phyloP scores from a whole-genome alignment of 1,284 basidiomycete species.

The Heliocybe sulcata region DNA sequence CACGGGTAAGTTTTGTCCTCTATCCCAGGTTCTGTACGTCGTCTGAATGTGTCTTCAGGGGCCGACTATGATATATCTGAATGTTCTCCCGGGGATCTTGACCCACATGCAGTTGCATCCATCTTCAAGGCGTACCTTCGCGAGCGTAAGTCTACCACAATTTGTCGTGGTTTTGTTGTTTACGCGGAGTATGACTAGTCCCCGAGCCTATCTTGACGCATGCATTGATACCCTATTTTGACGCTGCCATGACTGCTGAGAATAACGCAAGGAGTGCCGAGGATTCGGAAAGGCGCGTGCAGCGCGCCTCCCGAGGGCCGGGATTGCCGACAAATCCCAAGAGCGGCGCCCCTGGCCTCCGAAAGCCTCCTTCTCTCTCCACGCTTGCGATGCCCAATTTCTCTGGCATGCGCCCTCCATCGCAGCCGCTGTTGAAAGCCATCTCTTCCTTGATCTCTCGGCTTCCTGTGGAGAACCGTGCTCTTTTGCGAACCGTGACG shows the following conservation, averaged over 20 bases:
- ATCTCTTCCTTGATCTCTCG: conserved; percentile 54
- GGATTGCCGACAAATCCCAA: conserved; percentile 36
- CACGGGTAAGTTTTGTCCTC: conserved; percentile 44
- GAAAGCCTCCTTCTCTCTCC: conserved; percentile 72
- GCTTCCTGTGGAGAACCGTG: conserved; percentile 65
- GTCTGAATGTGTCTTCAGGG: conserved; percentile 34
- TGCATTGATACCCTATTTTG: conserved; percentile 64
- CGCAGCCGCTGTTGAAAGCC: conserved; percentile 41
- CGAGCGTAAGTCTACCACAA: conserved; percentile 47
- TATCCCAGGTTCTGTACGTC: conserved; percentile 5
- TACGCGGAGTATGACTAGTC: conserved; percentile 36
- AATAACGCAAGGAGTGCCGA: conserved; percentile 12
- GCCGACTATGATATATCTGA: conserved; percentile 77
- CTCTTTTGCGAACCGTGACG: conserved; percentile 63
- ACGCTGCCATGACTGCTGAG: conserved; percentile 61
- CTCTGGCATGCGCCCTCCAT: conserved; percentile 48
- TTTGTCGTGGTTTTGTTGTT: neutral
- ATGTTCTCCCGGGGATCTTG: conserved; percentile 75
- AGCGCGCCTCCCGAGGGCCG: conserved; percentile 19
- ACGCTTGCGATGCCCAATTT: conserved; percentile 68
- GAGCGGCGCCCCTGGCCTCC: conserved; percentile 34
- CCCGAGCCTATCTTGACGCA: conserved; percentile 78
- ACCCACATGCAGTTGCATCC: conserved; percentile 89
- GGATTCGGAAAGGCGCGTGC: conserved; percentile 9
- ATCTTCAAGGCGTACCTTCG: conserved; percentile 77